These are phyloP conservation scores for Nicotiana sylvestris DNA, from an alignment of 257 asterid species.

Conservation along the genomic window DNA sequence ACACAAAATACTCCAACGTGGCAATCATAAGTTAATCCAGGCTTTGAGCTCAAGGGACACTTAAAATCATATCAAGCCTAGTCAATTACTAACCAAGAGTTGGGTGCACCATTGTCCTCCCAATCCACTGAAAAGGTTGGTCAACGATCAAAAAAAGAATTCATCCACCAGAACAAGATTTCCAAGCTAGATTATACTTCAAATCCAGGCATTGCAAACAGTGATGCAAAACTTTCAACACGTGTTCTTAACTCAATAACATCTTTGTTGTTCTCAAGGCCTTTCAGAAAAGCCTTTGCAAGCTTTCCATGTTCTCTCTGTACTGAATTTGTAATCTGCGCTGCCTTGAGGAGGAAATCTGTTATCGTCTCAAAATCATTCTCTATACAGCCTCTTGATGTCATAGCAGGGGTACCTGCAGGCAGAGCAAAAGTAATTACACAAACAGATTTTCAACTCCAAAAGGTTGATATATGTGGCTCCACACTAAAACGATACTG, in stretches of 20 bases:
- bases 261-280: slow-evolving; percentile 76
- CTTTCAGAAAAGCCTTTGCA: slow-evolving; percentile 61
- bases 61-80: not conserved
- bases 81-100: not conserved
- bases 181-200: slow-evolving; percentile 33
- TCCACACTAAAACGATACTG: not conserved
- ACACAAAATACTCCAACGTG: not conserved
- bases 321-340: slow-evolving; percentile 53
- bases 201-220: slow-evolving; percentile 89
- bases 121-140: not conserved
- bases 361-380: slow-evolving; percentile 67
- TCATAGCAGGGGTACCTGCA: slow-evolving; percentile 88
- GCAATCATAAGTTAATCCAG: not conserved
- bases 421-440: not conserved
- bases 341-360: slow-evolving; percentile 67
- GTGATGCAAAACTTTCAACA: slow-evolving; percentile 82
- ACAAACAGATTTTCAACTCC: not conserved
- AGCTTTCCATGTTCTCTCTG: slow-evolving; percentile 72
- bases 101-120: not conserved
- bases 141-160: not conserved
- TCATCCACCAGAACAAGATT: not conserved
- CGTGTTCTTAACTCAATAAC: slow-evolving; percentile 57
- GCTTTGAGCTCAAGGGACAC: not conserved
- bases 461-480: not conserved
- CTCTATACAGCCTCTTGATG: slow-evolving; percentile 89